Evolutionary conservation across 768 basidiomycete genomes (phyloP).

Genomic region (Trametes maxima): DNA sequence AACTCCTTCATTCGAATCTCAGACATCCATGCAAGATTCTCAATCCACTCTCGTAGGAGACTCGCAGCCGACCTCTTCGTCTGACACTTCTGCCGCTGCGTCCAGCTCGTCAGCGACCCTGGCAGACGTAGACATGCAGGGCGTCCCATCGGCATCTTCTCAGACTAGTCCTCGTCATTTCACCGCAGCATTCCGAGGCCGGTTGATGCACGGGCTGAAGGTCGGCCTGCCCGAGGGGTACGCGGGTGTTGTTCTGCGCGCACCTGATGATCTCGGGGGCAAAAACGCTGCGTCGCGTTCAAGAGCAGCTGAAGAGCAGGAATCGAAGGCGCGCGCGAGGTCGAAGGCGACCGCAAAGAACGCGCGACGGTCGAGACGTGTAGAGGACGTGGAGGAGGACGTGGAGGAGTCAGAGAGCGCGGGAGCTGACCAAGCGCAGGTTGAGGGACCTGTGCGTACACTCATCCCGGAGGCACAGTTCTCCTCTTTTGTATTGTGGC

Average conservation of each 20-base stretch:
- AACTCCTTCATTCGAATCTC: background rate
- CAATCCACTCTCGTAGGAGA: conserved; percentile 15
- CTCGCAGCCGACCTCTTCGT: background rate
- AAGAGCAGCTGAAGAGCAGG: conserved; percentile 15
- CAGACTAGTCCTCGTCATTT: conserved; percentile 42
- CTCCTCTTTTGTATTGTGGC: conserved; percentile 73
- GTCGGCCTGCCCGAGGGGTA: conserved; percentile 69
- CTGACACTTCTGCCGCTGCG: background rate
- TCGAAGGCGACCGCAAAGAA: conserved; percentile 14
- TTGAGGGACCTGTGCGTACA: conserved; percentile 35
- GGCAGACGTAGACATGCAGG: background rate
- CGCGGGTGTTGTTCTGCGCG: conserved; percentile 60
- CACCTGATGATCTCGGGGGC: conserved; percentile 24
- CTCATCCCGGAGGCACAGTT: conserved; percentile 59
- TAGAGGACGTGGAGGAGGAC: conserved; percentile 30
- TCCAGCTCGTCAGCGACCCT: background rate
- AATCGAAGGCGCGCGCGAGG: conserved; percentile 17
- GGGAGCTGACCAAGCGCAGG: conserved; percentile 21
- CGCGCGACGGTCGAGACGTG: conserved; percentile 34
- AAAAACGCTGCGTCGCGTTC: conserved; percentile 1
- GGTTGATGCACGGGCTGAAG: conserved; percentile 68
- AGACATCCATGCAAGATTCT: conserved; percentile 4
- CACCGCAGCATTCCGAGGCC: conserved; percentile 71
- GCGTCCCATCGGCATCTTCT: conserved; percentile 8
- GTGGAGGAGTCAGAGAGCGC: conserved; percentile 33